These are phyloP conservation scores for Penicillium taxi DNA, from an alignment of 495 filamentous ascomycete genomes.

Conservation along the genomic window DNA sequence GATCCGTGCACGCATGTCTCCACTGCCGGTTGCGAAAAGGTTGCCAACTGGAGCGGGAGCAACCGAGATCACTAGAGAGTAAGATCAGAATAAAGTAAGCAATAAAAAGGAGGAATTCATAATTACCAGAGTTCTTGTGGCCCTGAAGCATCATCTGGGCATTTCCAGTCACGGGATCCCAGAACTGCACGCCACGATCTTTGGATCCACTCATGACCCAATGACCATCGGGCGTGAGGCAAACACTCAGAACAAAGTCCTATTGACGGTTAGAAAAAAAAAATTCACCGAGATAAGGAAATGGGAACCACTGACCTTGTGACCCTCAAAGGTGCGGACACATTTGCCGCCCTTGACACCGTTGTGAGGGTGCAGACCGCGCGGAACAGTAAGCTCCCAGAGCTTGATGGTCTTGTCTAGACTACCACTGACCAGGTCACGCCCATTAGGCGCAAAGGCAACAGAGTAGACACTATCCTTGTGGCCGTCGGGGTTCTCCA, in stretches of 20 bases:
- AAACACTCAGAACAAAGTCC: constrained; percentile 89
- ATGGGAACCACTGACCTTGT: constrained; percentile 58
- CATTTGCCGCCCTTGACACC: constrained; percentile 71
- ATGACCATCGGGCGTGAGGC: constrained; percentile 74
- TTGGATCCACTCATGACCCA: constrained; percentile 92
- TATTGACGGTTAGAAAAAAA: constrained; percentile 33
- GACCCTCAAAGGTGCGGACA: constrained; percentile 82
- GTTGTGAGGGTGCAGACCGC: constrained; percentile 51
- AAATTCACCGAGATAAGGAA: neutral
- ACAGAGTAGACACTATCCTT: constrained; percentile 91
- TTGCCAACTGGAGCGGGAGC: constrained; percentile 74
- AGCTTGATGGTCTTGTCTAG: constrained; percentile 94
- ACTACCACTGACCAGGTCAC: constrained; percentile 81
- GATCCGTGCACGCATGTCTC: constrained; percentile 85
- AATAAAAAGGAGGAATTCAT: constrained; percentile 16
- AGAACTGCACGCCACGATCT: constrained; percentile 87
- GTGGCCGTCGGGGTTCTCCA: constrained; percentile 81
- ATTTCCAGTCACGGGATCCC: constrained; percentile 79
- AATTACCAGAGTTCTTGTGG: constrained; percentile 85
- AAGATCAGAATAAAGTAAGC: neutral
- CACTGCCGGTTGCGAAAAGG: constrained; percentile 79
- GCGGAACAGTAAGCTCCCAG: constrained; percentile 74
- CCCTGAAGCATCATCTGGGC: constrained; percentile 90
- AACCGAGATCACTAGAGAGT: constrained; percentile 65
- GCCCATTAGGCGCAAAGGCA: constrained; percentile 80